These are phyloP conservation scores for Ananas comosus DNA, from an alignment of 176 grass and related monocot species.

Conservation along the genomic window DNA sequence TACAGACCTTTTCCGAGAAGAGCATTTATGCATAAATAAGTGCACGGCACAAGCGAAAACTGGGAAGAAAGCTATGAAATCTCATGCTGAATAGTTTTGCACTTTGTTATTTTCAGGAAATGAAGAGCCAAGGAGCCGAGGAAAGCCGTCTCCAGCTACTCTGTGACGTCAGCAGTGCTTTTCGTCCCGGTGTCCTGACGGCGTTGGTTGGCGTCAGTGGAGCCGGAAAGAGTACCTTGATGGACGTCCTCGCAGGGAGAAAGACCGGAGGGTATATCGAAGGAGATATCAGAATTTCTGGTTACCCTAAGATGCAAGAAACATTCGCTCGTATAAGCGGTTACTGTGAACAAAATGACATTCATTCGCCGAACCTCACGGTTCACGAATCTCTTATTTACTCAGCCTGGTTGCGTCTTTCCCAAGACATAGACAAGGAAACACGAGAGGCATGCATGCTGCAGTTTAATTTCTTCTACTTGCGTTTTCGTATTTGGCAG, in stretches of 20 bases:
- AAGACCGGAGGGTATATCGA: constrained; percentile 75
- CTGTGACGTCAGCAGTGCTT: constrained; percentile 76
- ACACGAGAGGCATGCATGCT: constrained; percentile 45
- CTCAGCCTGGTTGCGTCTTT: constrained; percentile 81
- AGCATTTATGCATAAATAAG: too few relatives aligned
- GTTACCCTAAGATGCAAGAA: constrained; percentile 75
- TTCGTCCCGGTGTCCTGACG: constrained; percentile 72
- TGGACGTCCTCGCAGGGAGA: constrained; percentile 91
- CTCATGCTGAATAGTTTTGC: neutral
- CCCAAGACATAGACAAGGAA: constrained; percentile 40
- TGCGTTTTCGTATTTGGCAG: too few relatives aligned
- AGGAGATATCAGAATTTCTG: constrained; percentile 65
- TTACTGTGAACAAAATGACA: constrained; percentile 86
- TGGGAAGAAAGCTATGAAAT: too few relatives aligned
- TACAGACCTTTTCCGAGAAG: neutral
- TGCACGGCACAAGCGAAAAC: too few relatives aligned
- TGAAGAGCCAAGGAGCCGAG: constrained; percentile 69
- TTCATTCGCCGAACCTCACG: constrained; percentile 81
- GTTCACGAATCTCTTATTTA: constrained; percentile 69
- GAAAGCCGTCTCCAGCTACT: constrained; percentile 63
- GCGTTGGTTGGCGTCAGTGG: constrained; percentile 90
- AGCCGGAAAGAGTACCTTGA: constrained; percentile 89
- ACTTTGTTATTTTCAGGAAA: constrained; percentile 49
- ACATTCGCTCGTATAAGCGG: constrained; percentile 83
- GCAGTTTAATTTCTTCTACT: neutral